Conservation (phyloP, 2,329 filamentous ascomycete genomes). For the Cladosporium austrohemisphaericum region DNA sequence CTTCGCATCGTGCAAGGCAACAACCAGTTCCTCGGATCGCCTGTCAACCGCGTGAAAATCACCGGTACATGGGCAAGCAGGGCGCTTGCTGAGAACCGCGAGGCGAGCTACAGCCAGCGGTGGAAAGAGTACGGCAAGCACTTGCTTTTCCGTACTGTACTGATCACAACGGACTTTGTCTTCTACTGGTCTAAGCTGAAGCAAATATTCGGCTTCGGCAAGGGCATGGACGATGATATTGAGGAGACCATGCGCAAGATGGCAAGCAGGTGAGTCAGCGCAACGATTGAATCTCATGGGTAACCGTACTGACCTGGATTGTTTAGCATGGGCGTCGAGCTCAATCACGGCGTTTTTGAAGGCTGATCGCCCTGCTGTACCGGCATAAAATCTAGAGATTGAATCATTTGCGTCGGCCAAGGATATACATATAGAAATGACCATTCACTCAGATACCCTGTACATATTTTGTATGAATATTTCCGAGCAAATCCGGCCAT, state of each 20-base stretch:
- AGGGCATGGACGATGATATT: slow-evolving; percentile 91
- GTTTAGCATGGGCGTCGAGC: slow-evolving; percentile 82
- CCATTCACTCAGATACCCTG: slow-evolving; percentile 6
- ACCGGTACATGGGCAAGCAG: slow-evolving; percentile 86
- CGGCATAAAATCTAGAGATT: not conserved
- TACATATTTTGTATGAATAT: slow-evolving; percentile 3
- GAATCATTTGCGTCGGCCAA: no score
- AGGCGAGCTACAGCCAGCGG: slow-evolving; percentile 60
- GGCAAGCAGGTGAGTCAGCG: slow-evolving; percentile 55
- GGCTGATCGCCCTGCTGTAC: slow-evolving; percentile 49
- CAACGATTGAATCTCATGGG: not conserved
- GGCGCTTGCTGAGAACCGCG: slow-evolving; percentile 71
- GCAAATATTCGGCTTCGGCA: slow-evolving; percentile 71
- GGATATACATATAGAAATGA: slow-evolving; percentile 9
- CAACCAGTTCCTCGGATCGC: slow-evolving; percentile 84
- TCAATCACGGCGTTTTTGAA: slow-evolving; percentile 85
- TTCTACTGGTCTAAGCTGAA: slow-evolving; percentile 78
- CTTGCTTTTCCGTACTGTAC: slow-evolving; percentile 72
- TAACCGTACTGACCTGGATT: not conserved
- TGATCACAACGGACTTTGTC: slow-evolving; percentile 71
- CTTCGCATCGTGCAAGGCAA: slow-evolving; percentile 91
- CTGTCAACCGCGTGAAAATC: slow-evolving; percentile 88
- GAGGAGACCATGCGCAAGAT: slow-evolving; percentile 82
- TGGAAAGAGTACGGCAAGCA: slow-evolving; percentile 70
- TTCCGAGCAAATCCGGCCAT: no score